These are phyloP conservation scores for Lipomyces spencermartinsiae DNA, from an alignment of 805 yeast species.

Conservation along the genomic window DNA sequence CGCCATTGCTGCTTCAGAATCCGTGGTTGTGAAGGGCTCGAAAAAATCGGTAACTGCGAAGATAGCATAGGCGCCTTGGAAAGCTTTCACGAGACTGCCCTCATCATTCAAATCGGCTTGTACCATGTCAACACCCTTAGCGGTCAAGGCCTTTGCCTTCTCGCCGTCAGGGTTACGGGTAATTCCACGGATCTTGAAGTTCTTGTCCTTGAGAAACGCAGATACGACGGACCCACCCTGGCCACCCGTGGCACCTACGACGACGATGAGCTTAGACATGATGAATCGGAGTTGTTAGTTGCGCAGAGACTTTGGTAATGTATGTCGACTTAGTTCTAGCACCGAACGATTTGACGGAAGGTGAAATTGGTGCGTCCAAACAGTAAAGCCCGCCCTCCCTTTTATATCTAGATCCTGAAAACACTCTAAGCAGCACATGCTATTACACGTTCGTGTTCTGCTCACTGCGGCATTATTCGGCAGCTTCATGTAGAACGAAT, in stretches of 20 bases:
- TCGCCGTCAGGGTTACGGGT: conserved; percentile 20
- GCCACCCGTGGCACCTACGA: conserved; percentile 30
- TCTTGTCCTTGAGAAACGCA: conserved; percentile 8
- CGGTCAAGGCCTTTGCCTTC: not conserved
- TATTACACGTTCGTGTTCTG: too few species aligned
- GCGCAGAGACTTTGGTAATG: too few species aligned
- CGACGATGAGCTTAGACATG: conserved; percentile 36
- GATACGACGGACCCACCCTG: conserved; percentile 39
- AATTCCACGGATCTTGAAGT: conserved; percentile 33
- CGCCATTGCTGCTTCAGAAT: not conserved
- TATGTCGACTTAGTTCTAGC: too few species aligned
- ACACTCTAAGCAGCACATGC: too few species aligned
- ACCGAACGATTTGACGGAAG: too few species aligned
- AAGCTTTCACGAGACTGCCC: not conserved
- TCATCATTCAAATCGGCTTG: conserved; percentile 9
- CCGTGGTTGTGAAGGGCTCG: not conserved
- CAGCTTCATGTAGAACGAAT: too few species aligned
- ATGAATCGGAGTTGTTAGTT: too few species aligned
- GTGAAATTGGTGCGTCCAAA: too few species aligned
- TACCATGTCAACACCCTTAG: conserved; percentile 10
- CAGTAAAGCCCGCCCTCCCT: too few species aligned
- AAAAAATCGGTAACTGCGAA: conserved; percentile 2
- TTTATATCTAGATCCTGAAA: too few species aligned
- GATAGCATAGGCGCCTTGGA: conserved; percentile 1
- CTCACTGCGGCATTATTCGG: too few species aligned